Evolutionary conservation across 2,329 filamentous ascomycete species (phyloP).

Genomic region (Penicillium glabrum): DNA sequence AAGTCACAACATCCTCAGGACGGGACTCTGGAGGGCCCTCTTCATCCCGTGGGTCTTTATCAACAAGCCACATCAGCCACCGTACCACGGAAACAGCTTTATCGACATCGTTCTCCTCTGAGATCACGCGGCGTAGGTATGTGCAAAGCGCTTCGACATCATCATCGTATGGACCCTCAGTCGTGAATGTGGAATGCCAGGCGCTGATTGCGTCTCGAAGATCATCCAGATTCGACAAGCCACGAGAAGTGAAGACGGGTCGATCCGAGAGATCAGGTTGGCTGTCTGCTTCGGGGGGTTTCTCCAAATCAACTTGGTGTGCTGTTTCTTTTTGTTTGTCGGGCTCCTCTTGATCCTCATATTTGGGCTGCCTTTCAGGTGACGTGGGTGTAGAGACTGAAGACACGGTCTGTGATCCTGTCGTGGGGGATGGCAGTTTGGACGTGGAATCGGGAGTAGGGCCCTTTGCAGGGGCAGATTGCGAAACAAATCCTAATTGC

Average conservation of each 20-base stretch:
- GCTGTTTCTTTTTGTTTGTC: not conserved
- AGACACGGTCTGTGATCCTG: not conserved
- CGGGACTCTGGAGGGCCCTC: not conserved
- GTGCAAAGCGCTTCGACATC: conserved; percentile 73
- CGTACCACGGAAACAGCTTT: conserved; percentile 70
- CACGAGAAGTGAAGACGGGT: conserved; percentile 63
- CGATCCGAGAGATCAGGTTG: conserved; percentile 49
- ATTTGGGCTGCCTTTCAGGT: not conserved
- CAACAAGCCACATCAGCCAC: conserved; percentile 56
- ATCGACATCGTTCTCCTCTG: conserved; percentile 72
- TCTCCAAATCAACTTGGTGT: not conserved
- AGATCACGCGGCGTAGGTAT: conserved; percentile 71
- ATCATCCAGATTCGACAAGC: conserved; percentile 58
- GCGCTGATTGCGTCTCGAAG: conserved; percentile 70
- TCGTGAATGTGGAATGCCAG: conserved; percentile 72
- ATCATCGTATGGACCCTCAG: conserved; percentile 73
- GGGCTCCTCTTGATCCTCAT: not conserved
- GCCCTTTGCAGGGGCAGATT: not conserved
- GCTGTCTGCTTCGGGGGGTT: conserved; percentile 9
- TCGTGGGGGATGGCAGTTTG: not conserved
- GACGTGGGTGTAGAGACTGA: not conserved
- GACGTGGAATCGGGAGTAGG: not conserved
- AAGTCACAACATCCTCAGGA: conserved; percentile 21
- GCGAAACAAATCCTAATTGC: conserved; percentile 3
- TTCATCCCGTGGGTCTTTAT: conserved; percentile 1